Percentiles rank a stretch among this genome's conserved stretches.
These are phyloP conservation scores for Melaleuca alternifolia DNA, from an alignment of 345 rosid species.

Conservation along the genomic window DNA sequence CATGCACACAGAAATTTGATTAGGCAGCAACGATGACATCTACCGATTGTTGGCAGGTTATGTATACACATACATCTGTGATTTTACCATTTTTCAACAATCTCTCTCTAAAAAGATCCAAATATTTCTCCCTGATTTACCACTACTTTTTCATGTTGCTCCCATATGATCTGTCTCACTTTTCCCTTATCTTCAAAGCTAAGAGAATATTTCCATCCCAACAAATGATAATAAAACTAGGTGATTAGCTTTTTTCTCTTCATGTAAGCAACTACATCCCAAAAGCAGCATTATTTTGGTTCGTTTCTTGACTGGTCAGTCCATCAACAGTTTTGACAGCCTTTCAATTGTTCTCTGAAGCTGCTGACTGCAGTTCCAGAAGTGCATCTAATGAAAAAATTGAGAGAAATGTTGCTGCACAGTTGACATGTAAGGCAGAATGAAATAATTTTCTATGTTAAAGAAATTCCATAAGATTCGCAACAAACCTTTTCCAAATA, in stretches of 20 bases:
- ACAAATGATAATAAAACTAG: background rate
- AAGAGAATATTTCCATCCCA: background rate
- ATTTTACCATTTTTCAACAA: background rate
- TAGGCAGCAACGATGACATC: background rate
- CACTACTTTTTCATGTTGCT: background rate
- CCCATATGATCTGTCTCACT: background rate
- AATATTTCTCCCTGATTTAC: background rate
- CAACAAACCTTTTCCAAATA: slow-evolving; percentile 43
- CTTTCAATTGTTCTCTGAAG: background rate
- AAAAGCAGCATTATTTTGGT: background rate
- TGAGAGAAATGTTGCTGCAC: background rate
- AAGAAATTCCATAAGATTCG: background rate
- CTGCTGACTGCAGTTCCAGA: background rate
- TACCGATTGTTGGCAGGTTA: background rate
- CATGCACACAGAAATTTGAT: background rate
- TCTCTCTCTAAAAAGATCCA: background rate
- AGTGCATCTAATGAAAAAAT: background rate
- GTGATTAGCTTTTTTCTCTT: background rate
- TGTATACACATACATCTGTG: background rate
- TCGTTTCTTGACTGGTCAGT: background rate
- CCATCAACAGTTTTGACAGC: background rate
- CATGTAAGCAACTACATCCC: background rate
- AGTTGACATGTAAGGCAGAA: background rate
- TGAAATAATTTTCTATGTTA: background rate
- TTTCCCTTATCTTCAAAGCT: background rate